Percentiles rank a stretch among this genome's conserved stretches.
phyloP scores from a whole-genome alignment of 176 grass and related monocot species.

The bread wheat (Triticum aestivum) region DNA sequence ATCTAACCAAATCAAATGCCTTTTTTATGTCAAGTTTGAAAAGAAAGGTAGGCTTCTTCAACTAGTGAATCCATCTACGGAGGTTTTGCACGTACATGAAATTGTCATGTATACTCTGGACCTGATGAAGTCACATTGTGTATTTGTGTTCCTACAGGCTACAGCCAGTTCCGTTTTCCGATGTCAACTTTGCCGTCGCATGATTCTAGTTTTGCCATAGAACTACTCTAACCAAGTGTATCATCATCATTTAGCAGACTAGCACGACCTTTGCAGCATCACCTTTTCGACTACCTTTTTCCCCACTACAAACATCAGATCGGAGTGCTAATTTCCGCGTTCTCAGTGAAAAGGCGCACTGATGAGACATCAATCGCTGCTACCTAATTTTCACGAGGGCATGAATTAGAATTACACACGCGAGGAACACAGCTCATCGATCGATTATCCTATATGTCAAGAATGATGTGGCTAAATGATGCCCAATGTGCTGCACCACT shows the following conservation, averaged over 20 bases:
- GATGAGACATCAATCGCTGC: slow-evolving; percentile 17
- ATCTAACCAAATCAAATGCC: too few relatives aligned
- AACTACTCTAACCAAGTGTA: background rate
- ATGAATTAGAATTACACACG: background rate
- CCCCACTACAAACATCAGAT: background rate
- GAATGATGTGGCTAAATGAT: slow-evolving; percentile 20
- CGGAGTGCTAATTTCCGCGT: background rate
- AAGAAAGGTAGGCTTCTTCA: too few relatives aligned
- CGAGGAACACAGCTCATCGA: background rate
- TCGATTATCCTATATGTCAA: slow-evolving; percentile 12
- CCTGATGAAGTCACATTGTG: background rate
- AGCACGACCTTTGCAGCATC: background rate
- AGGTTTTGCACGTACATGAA: too few relatives aligned
- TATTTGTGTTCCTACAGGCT: background rate
- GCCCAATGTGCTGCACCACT: background rate
- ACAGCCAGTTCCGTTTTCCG: background rate
- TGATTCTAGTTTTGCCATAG: background rate
- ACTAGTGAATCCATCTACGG: too few relatives aligned
- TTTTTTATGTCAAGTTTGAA: too few relatives aligned
- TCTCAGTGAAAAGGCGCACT: slow-evolving; percentile 15
- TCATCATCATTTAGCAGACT: background rate
- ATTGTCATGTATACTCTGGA: too few relatives aligned
- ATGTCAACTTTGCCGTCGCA: background rate
- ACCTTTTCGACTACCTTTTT: slow-evolving; percentile 24
- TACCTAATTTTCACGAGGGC: slow-evolving; percentile 3